Base-by-base conservation (phyloP, 2,329 filamentous ascomycete genomes). In the Byssoonygena ceratinophila region DNA sequence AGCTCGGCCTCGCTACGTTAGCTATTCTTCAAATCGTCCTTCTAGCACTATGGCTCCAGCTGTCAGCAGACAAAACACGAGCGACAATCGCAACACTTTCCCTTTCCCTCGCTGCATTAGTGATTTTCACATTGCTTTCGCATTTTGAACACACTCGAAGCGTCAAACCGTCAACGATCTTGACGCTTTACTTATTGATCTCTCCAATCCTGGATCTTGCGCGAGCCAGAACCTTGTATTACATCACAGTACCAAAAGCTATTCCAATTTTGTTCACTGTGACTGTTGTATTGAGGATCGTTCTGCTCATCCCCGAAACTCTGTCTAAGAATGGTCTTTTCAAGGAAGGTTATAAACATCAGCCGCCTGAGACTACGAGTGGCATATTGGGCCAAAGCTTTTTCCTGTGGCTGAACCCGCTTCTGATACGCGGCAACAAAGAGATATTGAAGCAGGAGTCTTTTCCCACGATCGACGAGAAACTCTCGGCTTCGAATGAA, bases 151-250 rank as follows among this genome's bases (percentile, higher is more conserved):
- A 74, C 54, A 54, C 59, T 20, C 64, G 66, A 20, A 66, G 64
- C 1, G 57, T 67, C 25, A 62, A 67, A 23, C 71, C 72, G 2
- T 74, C 72, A 1, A 63, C 67, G 31, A 54, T 73, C 11, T 57
- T 75, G 16, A 68, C 64, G 36, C 41, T 64, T 18, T 75, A 72
- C 54, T 65, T 74, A 4, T 58, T 68, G 9, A 47, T 72, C 32
- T 67, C 71, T 1, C 54, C 67, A n/a, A 20, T 72, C 2, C 64
- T 74, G 41, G 71, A 74, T 55, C 59, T 62, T 7, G 66, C 65
- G 7, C 65, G 66, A 18, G 64, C 65, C 2, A 64, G 72, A 20
- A 73, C 65, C 5, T 34, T 34, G 32, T 34, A 34, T 12, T n/a
- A 12, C 7, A 14, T 34, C 14, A 3, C 32, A 4, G 11, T 9